Percentiles rank a stretch among this genome's conserved stretches.
These are phyloP conservation scores for Reutealis trisperma DNA, from an alignment of 345 rosid species.

Conservation along the genomic window DNA sequence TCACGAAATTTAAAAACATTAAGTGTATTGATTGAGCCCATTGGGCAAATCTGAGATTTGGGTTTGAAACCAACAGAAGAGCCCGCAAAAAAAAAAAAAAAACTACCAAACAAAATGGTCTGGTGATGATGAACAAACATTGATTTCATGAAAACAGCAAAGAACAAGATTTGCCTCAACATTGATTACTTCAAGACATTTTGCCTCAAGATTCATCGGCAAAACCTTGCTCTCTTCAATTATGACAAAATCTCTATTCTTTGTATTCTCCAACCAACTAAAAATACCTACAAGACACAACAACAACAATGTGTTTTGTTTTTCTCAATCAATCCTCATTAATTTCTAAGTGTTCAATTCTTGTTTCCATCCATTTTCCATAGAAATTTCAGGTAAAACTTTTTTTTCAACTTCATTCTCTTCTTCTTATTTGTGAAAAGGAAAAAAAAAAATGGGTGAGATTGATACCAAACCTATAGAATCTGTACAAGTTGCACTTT, in stretches of 20 bases:
- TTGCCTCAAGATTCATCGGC: not conserved
- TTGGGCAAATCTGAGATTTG: not conserved
- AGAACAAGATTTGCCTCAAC: not conserved
- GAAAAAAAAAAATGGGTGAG: constrained; percentile 43
- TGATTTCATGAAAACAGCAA: not conserved
- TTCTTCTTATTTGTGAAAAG: not conserved
- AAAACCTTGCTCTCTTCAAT: not conserved
- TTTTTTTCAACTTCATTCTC: too few relatives aligned
- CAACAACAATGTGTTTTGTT: not conserved
- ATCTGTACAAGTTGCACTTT: constrained; percentile 50
- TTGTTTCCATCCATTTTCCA: not conserved
- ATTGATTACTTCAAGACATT: constrained; percentile 23
- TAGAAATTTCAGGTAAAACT: too few relatives aligned
- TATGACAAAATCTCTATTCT: constrained; percentile 9
- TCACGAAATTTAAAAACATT: too few relatives aligned
- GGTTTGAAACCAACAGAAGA: too few relatives aligned
- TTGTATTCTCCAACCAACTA: constrained; percentile 16
- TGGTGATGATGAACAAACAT: not conserved
- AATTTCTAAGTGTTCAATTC: not conserved
- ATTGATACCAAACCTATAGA: constrained; percentile 53
- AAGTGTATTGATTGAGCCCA: not conserved
- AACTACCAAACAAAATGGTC: too few relatives aligned
- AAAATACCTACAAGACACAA: not conserved
- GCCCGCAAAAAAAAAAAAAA: too few relatives aligned
- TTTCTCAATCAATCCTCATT: not conserved